phyloP scores from a whole-genome alignment of 805 yeast species.

The Starmerella vitae region DNA sequence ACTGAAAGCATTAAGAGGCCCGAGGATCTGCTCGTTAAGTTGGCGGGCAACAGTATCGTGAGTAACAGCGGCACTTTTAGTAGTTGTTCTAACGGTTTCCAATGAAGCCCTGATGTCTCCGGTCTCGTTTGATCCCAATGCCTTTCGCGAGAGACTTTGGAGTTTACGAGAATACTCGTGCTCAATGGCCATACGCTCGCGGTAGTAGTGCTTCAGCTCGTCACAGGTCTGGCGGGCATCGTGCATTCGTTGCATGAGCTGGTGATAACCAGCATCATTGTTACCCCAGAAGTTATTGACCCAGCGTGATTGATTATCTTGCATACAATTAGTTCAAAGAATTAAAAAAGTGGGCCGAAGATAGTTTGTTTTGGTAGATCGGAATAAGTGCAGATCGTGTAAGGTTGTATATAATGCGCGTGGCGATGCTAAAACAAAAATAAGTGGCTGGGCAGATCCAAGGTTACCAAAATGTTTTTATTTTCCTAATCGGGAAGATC shows the following conservation, averaged over 20 bases:
- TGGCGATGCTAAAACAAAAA: too few species aligned
- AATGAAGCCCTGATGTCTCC: slow-evolving; percentile 49
- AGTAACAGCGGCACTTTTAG: slow-evolving; percentile 42
- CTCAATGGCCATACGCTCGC: slow-evolving; percentile 47
- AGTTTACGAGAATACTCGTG: slow-evolving; percentile 55
- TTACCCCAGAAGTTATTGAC: slow-evolving; percentile 37
- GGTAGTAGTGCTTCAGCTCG: slow-evolving; percentile 36
- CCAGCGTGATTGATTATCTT: slow-evolving; percentile 19
- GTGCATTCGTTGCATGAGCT: slow-evolving; percentile 43
- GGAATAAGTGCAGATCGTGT: too few species aligned
- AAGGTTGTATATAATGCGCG: too few species aligned
- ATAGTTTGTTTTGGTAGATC: too few species aligned
- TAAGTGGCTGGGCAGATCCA: too few species aligned
- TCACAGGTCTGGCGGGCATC: slow-evolving; percentile 47
- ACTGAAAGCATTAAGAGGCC: slow-evolving; percentile 42
- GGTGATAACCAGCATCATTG: slow-evolving; percentile 46
- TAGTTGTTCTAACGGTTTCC: slow-evolving; percentile 45
- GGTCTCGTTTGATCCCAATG: slow-evolving; percentile 43
- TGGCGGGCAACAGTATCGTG: slow-evolving; percentile 42
- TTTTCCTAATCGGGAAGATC: too few species aligned
- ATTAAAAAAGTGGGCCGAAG: too few species aligned
- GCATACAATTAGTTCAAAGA: slow-evolving; percentile 5
- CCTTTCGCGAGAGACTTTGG: slow-evolving; percentile 36
- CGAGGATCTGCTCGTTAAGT: slow-evolving; percentile 37
- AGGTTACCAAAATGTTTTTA: too few species aligned